Evolutionary conservation across 306 rosid genomes (phyloP), one percentile per base, ranked within the genome.

Genomic region (Sicyos edulis): DNA sequence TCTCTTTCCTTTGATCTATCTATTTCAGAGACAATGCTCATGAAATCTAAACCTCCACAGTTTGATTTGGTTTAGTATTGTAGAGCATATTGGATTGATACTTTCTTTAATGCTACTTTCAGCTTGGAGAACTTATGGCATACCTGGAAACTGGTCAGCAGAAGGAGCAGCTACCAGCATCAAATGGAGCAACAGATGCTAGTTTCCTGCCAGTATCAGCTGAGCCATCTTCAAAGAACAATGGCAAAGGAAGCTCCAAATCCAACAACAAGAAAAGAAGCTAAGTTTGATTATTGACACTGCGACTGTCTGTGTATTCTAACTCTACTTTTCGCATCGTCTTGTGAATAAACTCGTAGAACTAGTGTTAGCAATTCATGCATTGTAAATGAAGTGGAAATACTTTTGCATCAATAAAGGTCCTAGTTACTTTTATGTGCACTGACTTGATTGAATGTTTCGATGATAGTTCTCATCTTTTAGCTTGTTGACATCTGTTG

Each of bases 61-160:
- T 10, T 65, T 65, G 8, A n/a, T 34, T 37, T 63, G 49, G 49
- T 32, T 4, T 61, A 7, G 21, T 34, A 14, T 5, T 24, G 10
- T 59, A 59, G 7, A 60, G 15, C 42, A 67, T 78, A 54, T 15
- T 60, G 72, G 74, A 77, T 77, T 68, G 79, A 62, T n/a, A 20
- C 69, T 32, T 53, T 55, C 68, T 42, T 54, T 76, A 22, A 61
- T 74, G 34, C 8, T 8, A 13, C 50, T 49, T 74, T 75, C 90
- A 92, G 98, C 96, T 92, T 70, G 64, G 83, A 70, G 81, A 81
- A 60, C 87, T 88, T 80, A 92, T 90, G 98, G 58, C 71, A 52
- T 78, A 76, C 74, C 90, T 93, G 0, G 96, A 87, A 77, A 63
- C 83, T 29, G 96, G 80, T 60, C 76, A 75, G 77, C 58, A 69